phyloP scores from a whole-genome alignment of 1,139 yeast genomes.

The Scheffersomyces titani region DNA sequence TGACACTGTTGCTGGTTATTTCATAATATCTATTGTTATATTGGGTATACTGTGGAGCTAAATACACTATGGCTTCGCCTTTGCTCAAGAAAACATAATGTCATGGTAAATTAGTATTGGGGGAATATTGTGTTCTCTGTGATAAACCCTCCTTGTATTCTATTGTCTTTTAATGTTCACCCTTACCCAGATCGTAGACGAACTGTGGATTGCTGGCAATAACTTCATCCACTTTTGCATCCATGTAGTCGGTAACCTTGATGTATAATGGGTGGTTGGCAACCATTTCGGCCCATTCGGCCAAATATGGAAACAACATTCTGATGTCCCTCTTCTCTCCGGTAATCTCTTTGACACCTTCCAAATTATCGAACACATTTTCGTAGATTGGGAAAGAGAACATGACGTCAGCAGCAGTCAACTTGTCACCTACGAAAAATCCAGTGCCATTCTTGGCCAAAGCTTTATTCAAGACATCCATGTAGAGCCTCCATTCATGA shows the following conservation, averaged over 20 bases:
- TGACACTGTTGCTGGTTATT: neutral
- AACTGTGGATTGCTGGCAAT: neutral
- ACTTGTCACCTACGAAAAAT: conserved; percentile 54
- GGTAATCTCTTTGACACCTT: conserved; percentile 34
- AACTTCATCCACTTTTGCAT: conserved; percentile 18
- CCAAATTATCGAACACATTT: conserved; percentile 43
- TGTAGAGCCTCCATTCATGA: conserved; percentile 42
- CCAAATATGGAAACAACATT: conserved; percentile 32
- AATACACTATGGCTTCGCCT: neutral
- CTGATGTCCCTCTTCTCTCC: conserved; percentile 34
- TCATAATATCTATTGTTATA: neutral
- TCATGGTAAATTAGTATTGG: neutral
- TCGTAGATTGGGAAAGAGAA: conserved; percentile 46
- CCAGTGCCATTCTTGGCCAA: conserved; percentile 43
- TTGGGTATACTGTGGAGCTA: neutral
- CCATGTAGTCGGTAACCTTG: conserved; percentile 31
- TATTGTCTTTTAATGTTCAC: neutral
- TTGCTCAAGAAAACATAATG: neutral
- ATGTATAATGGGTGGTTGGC: conserved; percentile 33
- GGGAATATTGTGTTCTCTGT: neutral
- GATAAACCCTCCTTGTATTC: neutral
- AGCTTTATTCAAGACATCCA: conserved; percentile 43
- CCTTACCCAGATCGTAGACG: neutral
- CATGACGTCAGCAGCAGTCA: conserved; percentile 63
- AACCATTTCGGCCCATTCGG: conserved; percentile 41